A percentile compares a stretch with the other conserved stretches of the same genome.
phyloP scores from a whole-genome alignment of 441 rosid genomes.

The Macaranga tanarius region DNA sequence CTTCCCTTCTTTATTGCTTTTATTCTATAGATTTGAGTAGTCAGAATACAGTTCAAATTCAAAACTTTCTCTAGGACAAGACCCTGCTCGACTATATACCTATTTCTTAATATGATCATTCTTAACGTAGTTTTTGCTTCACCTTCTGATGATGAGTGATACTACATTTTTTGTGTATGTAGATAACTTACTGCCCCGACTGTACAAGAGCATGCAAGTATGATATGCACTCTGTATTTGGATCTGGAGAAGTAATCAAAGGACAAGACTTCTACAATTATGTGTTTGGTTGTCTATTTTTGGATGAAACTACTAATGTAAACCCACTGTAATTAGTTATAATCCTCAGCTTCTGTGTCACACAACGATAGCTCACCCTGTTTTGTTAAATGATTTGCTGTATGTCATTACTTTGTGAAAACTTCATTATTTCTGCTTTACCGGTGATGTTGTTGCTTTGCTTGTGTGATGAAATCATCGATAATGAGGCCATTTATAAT shows the following conservation, averaged over 20 bases:
- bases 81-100: no score
- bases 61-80: constrained; percentile 2
- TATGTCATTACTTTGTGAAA: not conserved
- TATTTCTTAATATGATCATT: not conserved
- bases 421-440: not conserved
- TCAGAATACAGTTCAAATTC: not conserved
- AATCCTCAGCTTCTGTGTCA: no score
- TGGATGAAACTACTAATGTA: constrained; percentile 59
- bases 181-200: constrained; percentile 97
- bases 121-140: not conserved
- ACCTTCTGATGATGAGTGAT: not conserved
- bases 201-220: constrained; percentile 87
- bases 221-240: constrained; percentile 47
- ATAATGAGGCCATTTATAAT: not conserved
- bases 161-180: constrained; percentile 5
- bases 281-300: constrained; percentile 81
- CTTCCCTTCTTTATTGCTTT: not conserved
- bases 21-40: not conserved
- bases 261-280: constrained; percentile 70
- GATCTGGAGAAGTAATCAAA: constrained; percentile 43
- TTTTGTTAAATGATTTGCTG: not conserved
- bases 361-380: no score
- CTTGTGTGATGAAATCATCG: not conserved
- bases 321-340: constrained; percentile 43
- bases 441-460: no score